phyloP scores from a whole-genome alignment of 2,329 filamentous ascomycete species.

The Calonectria honghensis region DNA sequence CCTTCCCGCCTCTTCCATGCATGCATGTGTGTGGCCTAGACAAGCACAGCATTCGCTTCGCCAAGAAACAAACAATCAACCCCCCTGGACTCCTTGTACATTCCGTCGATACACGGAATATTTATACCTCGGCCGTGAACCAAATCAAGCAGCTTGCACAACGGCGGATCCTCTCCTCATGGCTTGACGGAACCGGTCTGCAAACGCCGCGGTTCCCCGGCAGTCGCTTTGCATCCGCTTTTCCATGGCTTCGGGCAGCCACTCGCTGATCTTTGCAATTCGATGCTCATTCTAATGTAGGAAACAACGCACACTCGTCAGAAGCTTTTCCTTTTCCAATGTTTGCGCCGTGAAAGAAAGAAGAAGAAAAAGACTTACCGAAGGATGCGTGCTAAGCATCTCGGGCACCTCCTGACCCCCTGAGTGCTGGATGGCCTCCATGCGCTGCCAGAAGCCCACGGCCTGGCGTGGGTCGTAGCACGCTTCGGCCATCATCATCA shows the following conservation, averaged over 20 bases:
- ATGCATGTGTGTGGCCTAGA: background rate
- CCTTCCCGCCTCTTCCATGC: background rate
- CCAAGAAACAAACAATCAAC: background rate
- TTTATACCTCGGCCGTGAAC: background rate
- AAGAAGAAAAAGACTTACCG: conserved; percentile 69
- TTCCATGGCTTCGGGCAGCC: conserved; percentile 74
- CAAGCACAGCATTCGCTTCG: background rate
- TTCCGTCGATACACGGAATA: background rate
- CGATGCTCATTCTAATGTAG: conserved; percentile 73
- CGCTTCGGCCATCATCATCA: conserved; percentile 88
- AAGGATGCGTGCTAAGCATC: conserved; percentile 86
- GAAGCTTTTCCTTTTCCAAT: background rate
- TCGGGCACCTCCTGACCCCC: conserved; percentile 75
- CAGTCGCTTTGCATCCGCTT: conserved; percentile 74
- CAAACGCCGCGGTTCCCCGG: conserved; percentile 70
- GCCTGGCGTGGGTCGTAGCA: conserved; percentile 84
- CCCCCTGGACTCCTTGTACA: background rate
- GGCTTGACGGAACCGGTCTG: conserved; percentile 70
- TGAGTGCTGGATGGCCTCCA: conserved; percentile 71
- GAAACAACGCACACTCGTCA: conserved; percentile 14
- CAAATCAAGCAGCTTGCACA: conserved; percentile 22
- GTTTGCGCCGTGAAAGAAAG: background rate
- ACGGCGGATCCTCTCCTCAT: conserved; percentile 60
- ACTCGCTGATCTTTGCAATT: conserved; percentile 79
- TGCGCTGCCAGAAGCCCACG: conserved; percentile 79